These are phyloP conservation scores for Wickerhamomyces sydowiorum DNA, from an alignment of 805 yeast genomes.

Conservation along the genomic window DNA sequence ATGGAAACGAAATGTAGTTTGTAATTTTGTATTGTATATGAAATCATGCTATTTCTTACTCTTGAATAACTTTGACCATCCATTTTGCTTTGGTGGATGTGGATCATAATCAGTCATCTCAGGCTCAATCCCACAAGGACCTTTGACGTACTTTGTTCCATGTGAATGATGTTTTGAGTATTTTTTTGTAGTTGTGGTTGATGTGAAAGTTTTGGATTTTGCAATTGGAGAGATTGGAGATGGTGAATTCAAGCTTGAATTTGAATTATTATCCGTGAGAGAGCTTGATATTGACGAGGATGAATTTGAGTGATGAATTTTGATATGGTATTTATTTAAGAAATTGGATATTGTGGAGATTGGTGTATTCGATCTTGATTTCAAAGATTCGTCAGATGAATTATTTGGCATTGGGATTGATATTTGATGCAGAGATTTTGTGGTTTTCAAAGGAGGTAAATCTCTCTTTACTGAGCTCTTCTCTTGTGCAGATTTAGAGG, in stretches of 20 bases:
- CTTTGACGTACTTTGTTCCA: constrained; percentile 4
- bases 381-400: constrained; percentile 2
- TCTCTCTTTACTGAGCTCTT: no score
- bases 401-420: background rate
- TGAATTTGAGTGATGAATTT: constrained; percentile 1
- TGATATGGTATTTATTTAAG: constrained; percentile 11
- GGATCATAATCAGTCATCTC: constrained; percentile 9
- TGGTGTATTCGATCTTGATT: constrained; percentile 4
- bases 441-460: no score
- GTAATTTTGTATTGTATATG: background rate
- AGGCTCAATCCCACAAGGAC: constrained; percentile 16
- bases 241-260: background rate
- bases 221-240: background rate
- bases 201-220: background rate
- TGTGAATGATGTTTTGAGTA: constrained; percentile 1
- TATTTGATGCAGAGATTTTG: background rate
- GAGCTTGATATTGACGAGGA: background rate
- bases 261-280: background rate
- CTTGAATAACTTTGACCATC: constrained; percentile 8
- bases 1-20: no score
- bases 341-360: constrained; percentile 9
- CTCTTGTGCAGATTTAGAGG: no score
- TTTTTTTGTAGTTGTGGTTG: background rate
- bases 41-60: constrained; percentile 4
- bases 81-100: constrained; percentile 5